Evolutionary conservation across 2,329 filamentous ascomycete species (phyloP), one percentile per base, ranked within the genome.

Genomic region (Cercospora beticola): DNA sequence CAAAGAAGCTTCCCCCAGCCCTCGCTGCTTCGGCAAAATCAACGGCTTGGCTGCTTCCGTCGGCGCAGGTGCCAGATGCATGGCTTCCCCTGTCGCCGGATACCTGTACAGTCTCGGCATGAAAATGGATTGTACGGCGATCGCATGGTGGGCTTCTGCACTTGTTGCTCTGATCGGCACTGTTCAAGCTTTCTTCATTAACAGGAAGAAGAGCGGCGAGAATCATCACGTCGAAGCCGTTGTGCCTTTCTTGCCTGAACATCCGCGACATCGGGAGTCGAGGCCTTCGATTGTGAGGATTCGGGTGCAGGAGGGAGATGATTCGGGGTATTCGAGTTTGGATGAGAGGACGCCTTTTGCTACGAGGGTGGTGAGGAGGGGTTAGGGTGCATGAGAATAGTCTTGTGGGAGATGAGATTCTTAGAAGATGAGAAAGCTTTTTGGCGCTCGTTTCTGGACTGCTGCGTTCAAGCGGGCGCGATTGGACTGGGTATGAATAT

Each of bases 1-100:
- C 75, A 92, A 92, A 78, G 88, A 92, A 79, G 88, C 90, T 1
- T 87, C 88, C 4, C 89, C 89, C 0, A 85, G 86, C 4, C 82
- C 87, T 3, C 84, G 83, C 1, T 85, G 87, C 5, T 82, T 92
- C 16, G 90, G 90, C 1, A 89, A 87, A 73, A 90, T 92, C 77
- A 92, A 92, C 71, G 90, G 90, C 0, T 80, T 92, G 8, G 89
- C 90, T 59, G 91, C 91, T 69, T 90, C 88, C 2, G 89, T 87
- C 1, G 90, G 89, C n/a, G 91, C 90, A 21, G 86, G 88, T 4
- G 89, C 88, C 68, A 85, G 90, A n/a, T 92, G 89, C 0, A 76
- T 92, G 46, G 89, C 89, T 1, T 90, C 89, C 23, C 90, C 90
- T 0, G 79, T 92, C 30, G 88, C 88, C 2, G 90, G 90, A 2